Conservation (phyloP, 1,284 basidiomycete genomes). For the Sphaerobolus stellatus region DNA sequence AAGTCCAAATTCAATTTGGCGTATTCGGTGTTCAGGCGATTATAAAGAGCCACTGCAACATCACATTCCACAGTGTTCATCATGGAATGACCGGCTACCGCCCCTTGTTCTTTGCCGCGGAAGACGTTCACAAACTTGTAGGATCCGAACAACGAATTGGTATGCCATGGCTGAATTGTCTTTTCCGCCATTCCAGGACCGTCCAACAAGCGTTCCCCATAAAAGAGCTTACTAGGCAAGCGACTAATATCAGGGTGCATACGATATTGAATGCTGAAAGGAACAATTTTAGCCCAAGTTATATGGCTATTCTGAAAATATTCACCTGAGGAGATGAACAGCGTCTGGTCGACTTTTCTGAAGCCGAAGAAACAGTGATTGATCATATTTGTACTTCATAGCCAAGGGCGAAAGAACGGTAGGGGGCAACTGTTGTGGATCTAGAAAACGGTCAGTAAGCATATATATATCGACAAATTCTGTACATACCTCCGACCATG, state of each 20-base stretch:
- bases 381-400: constrained; percentile 78
- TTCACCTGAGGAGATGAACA: constrained; percentile 88
- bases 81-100: constrained; percentile 63
- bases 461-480: background rate
- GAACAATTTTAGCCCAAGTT: constrained; percentile 8
- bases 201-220: constrained; percentile 78
- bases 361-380: constrained; percentile 92
- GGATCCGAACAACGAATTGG: constrained; percentile 73
- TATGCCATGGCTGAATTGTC: constrained; percentile 88
- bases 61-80: constrained; percentile 79
- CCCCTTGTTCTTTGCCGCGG: constrained; percentile 54
- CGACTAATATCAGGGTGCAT: constrained; percentile 97
- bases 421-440: constrained; percentile 96
- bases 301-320: background rate
- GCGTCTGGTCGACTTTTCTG: constrained; percentile 76
- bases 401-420: constrained; percentile 92
- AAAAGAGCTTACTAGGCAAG: constrained; percentile 90
- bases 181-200: constrained; percentile 87
- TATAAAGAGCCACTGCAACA: constrained; percentile 79
- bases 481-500: constrained; percentile 82
- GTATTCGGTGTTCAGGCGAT: constrained; percentile 70
- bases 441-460: constrained; percentile 40
- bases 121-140: constrained; percentile 89
- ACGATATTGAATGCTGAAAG: constrained; percentile 90
- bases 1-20: constrained; percentile 65